These are phyloP conservation scores for Helicocarpus griseus DNA, from an alignment of 2,329 filamentous ascomycete genomes.

Conservation along the genomic window DNA sequence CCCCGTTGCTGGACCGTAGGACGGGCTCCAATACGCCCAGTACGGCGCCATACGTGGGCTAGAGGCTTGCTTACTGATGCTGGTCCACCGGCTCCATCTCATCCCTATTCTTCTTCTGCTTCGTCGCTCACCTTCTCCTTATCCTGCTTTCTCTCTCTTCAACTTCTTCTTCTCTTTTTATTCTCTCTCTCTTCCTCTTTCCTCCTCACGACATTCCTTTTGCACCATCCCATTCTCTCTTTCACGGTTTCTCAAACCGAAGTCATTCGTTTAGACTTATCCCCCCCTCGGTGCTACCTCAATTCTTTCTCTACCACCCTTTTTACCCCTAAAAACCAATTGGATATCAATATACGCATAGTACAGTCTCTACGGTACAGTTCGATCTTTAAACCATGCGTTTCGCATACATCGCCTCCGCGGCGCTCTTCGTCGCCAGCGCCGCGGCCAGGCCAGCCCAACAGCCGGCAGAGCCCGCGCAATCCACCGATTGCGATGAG, in stretches of 20 bases:
- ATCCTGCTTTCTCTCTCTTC: neutral
- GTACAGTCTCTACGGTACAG: neutral
- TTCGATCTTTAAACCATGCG: conserved; percentile 33
- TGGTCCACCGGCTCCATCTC: neutral
- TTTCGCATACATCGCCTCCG: conserved; percentile 36
- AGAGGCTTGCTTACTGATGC: too few relatives aligned
- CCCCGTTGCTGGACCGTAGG: too few relatives aligned
- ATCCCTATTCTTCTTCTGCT: neutral
- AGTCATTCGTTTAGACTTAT: conserved; percentile 27
- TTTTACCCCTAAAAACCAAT: conserved; percentile 18
- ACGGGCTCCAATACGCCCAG: too few relatives aligned
- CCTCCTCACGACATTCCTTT: conserved; percentile 13
- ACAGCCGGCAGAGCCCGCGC: neutral
- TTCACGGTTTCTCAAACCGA: conserved; percentile 25
- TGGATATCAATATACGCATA: neutral
- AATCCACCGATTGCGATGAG: neutral
- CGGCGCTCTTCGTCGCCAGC: conserved; percentile 31
- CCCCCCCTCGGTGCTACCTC: conserved; percentile 5
- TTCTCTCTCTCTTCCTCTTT: conserved; percentile 9
- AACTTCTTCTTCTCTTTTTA: neutral
- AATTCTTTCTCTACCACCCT: conserved; percentile 18
- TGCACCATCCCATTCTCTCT: conserved; percentile 9
- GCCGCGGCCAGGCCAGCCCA: conserved; percentile 22
- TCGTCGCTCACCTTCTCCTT: conserved; percentile 5
- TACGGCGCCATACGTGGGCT: too few relatives aligned